Evolutionary conservation across 805 yeast genomes (phyloP).

Genomic region (Pichia rugopelliculosa): DNA sequence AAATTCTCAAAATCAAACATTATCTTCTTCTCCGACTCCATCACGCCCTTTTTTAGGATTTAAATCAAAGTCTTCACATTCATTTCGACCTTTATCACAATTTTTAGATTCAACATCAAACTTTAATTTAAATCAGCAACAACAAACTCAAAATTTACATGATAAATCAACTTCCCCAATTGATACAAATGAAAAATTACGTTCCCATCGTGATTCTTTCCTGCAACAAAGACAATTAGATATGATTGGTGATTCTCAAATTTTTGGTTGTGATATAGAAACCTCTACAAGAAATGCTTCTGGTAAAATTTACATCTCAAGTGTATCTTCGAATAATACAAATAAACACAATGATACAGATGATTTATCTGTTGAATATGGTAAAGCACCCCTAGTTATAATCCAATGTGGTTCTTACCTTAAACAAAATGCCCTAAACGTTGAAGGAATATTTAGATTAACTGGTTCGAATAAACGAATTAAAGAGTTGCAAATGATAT

Average conservation of each 20-base stretch:
- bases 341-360: slow-evolving; percentile 39
- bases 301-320: slow-evolving; percentile 60
- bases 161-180: not conserved
- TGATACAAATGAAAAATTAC: slow-evolving; percentile 18
- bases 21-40: slow-evolving; percentile 23
- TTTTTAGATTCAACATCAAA: slow-evolving; percentile 23
- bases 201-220: slow-evolving; percentile 46
- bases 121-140: not conserved
- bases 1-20: not conserved
- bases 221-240: slow-evolving; percentile 34
- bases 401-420: slow-evolving; percentile 89
- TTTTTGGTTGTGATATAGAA: slow-evolving; percentile 76
- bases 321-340: slow-evolving; percentile 27
- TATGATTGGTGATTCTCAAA: slow-evolving; percentile 41
- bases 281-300: slow-evolving; percentile 69
- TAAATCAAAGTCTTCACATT: slow-evolving; percentile 44
- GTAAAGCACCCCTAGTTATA: slow-evolving; percentile 86
- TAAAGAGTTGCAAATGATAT: slow-evolving; percentile 73
- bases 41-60: slow-evolving; percentile 42
- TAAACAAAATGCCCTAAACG: slow-evolving; percentile 67
- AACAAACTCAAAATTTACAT: not conserved
- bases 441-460: slow-evolving; percentile 88
- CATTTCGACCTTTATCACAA: slow-evolving; percentile 29
- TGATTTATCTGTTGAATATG: slow-evolving; percentile 53
- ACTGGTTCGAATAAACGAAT: slow-evolving; percentile 88